Percentiles rank a stretch among this genome's conserved stretches.
These are phyloP conservation scores for Candida anglica DNA, from an alignment of 805 yeast species.

Conservation along the genomic window DNA sequence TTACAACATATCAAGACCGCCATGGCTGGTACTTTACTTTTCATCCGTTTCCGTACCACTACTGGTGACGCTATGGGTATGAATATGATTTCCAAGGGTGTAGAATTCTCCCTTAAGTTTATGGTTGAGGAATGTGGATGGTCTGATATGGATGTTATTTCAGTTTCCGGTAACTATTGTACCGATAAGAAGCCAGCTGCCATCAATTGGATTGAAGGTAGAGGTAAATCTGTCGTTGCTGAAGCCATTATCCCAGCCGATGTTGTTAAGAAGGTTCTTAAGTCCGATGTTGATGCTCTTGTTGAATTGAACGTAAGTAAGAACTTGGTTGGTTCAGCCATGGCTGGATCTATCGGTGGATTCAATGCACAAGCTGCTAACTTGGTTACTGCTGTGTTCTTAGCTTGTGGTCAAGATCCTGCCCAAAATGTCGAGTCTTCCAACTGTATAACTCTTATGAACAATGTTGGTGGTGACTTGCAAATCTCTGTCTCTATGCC, in stretches of 20 bases:
- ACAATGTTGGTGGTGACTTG: slow-evolving; percentile 67
- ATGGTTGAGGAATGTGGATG: slow-evolving; percentile 90
- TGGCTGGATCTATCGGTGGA: slow-evolving; percentile 98
- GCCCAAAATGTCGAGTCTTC: slow-evolving; percentile 98
- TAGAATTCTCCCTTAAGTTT: slow-evolving; percentile 75
- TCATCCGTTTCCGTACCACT: slow-evolving; percentile 92
- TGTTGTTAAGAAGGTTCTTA: slow-evolving; percentile 75
- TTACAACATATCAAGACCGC: slow-evolving; percentile 89
- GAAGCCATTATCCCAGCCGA: slow-evolving; percentile 87
- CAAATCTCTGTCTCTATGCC: slow-evolving; percentile 98
- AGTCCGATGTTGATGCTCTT: slow-evolving; percentile 87
- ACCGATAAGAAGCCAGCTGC: slow-evolving; percentile 98
- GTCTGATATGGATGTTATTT: slow-evolving; percentile 88
- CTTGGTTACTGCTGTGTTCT: slow-evolving; percentile 85
- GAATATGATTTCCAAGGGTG: slow-evolving; percentile 99
- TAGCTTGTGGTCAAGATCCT: slow-evolving; percentile 99
- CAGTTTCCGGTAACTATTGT: slow-evolving; percentile 96
- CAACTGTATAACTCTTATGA: slow-evolving; percentile 95
- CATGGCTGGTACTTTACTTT: slow-evolving; percentile 86
- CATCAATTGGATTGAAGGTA: slow-evolving; percentile 98
- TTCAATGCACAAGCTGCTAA: slow-evolving; percentile 98
- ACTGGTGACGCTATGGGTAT: slow-evolving; percentile 99
- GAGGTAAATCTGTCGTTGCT: slow-evolving; percentile 97
- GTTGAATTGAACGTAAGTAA: slow-evolving; percentile 87
- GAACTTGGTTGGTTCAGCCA: slow-evolving; percentile 92